phyloP scores from a whole-genome alignment of 805 yeast genomes.

The Sporopachydermia quercuum region DNA sequence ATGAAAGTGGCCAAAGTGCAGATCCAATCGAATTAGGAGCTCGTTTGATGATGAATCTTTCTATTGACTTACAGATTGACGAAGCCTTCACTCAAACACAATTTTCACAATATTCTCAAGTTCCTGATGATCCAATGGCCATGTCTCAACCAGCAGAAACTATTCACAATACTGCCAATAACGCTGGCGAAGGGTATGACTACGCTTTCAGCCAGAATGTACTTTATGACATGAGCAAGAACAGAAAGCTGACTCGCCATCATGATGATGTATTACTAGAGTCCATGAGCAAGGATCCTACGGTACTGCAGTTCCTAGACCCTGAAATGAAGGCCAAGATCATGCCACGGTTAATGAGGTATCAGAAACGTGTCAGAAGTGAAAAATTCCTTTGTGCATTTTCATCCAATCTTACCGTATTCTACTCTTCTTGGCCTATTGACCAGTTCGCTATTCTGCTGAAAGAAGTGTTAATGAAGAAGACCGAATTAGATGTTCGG shows the following conservation, averaged over 20 bases:
- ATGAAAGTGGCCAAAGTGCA: conserved; percentile 33
- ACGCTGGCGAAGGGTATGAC: conserved; percentile 15
- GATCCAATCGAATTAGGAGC: conserved; percentile 38
- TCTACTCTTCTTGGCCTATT: neutral
- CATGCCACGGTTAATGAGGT: neutral
- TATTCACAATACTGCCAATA: conserved; percentile 28
- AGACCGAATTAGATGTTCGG: neutral
- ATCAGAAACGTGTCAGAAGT: neutral
- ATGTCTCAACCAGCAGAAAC: conserved; percentile 35
- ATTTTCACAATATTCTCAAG: conserved; percentile 1
- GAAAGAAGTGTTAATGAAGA: neutral
- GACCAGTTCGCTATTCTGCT: neutral
- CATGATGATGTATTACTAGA: neutral
- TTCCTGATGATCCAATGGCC: neutral
- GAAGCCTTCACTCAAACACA: conserved; percentile 9
- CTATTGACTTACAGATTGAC: conserved; percentile 21
- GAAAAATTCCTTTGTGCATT: neutral
- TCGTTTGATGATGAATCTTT: conserved; percentile 34
- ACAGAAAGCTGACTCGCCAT: neutral
- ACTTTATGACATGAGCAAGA: neutral
- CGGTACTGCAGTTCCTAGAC: neutral
- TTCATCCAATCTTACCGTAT: neutral
- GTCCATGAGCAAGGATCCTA: neutral
- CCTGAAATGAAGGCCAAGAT: neutral
- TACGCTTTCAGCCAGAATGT: neutral